phyloP scores from a whole-genome alignment of 352 stramenopile species.

The Globisporangium middletonii region DNA sequence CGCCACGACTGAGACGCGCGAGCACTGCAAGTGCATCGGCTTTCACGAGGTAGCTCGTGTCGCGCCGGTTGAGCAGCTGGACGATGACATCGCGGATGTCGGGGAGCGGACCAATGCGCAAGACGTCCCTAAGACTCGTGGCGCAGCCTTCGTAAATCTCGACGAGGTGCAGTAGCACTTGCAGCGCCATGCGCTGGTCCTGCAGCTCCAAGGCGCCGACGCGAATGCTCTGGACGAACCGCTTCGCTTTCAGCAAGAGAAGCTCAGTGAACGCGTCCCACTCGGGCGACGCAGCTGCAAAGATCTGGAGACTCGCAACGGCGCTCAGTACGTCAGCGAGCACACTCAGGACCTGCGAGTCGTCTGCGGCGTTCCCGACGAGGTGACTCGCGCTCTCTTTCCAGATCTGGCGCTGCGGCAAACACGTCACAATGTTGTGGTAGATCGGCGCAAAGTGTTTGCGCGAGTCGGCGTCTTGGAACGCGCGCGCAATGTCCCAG shows the following conservation, averaged over 20 bases:
- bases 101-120: conserved; percentile 28
- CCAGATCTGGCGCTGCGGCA: conserved; percentile 38
- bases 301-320: conserved; percentile 31
- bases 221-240: conserved; percentile 30
- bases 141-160: conserved; percentile 35
- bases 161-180: conserved; percentile 38
- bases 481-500: conserved; percentile 39
- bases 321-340: conserved; percentile 31
- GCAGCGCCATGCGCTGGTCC: conserved; percentile 30
- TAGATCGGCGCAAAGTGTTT: conserved; percentile 30
- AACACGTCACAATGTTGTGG: conserved; percentile 38
- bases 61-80: conserved; percentile 27
- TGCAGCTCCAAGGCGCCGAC: conserved; percentile 21
- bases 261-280: conserved; percentile 47
- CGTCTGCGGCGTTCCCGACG: conserved; percentile 25
- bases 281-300: conserved; percentile 22
- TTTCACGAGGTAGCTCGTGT: conserved; percentile 55
- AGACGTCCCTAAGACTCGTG: conserved; percentile 14
- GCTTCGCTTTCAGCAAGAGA: conserved; percentile 32
- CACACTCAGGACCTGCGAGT: conserved; percentile 24
- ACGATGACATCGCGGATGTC: conserved; percentile 33
- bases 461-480: conserved; percentile 24
- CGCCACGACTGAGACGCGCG: conserved; percentile 20
- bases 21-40: conserved; percentile 44
- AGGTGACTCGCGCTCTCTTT: conserved; percentile 20